Base-by-base conservation (phyloP, 805 yeast genomes). In the Teunomyces cretensis region DNA sequence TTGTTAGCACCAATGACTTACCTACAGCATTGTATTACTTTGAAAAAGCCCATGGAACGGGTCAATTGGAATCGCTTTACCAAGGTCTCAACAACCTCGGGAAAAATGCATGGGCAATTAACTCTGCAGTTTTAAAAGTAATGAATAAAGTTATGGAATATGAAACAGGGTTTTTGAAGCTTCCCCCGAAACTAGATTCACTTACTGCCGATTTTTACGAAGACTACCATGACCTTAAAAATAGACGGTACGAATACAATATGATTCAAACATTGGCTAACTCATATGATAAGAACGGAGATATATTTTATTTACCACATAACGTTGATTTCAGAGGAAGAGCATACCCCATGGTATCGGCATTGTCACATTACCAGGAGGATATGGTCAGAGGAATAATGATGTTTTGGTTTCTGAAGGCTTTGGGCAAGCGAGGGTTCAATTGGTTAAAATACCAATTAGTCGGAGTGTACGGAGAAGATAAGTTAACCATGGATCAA, bases 271-370 rank as follows among this genome's bases (percentile, higher is more conserved):
- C 48, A 24, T 32, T 70, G 2, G 65, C 67, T 2, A 55, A 57
- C 7, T 55, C 68, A 1, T 59, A 58, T 35, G 60, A 54, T 4
- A 46, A 48, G 13, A 62, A 62, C 43, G 75, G 74, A 9, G 74
- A 69, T 28, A 53, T 60, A 16, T 46, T 72, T 9, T 72, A 60
- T 45, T 55, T 65, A 14, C 75, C 76, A 1, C 74, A 72, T 44
- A 48, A 53, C 6, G 48, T 66, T 33, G 77, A 72, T 50, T 72
- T 72, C 42, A 53, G 77, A 37, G 74, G 76, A 5, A 50, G 77
- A 16, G 66, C 66, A 1, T 72, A 72, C 47, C 74, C 77, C 1
- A 52, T 63, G 55, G 67, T 64, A 0, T 64, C 74, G 8, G 33
- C 57, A 15, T 48, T 72, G 26, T 56, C 67, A 3, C 70, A 69